Evolutionary conservation across 164 flowering plant genomes (phyloP), one percentile per base, ranked within the genome.

Genomic region (Vitis vinifera): DNA sequence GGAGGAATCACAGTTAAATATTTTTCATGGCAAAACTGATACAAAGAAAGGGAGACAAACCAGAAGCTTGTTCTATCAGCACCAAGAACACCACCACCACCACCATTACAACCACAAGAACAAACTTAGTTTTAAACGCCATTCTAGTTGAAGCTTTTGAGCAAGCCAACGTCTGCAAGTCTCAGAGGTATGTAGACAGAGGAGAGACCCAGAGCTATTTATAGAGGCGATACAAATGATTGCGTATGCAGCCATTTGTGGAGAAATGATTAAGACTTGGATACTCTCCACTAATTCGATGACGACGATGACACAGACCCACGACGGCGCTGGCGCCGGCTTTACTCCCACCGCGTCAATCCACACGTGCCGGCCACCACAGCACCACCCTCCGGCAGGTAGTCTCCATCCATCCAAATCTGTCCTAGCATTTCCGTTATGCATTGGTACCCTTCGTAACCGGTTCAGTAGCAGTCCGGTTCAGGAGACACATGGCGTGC

Each of bases 181-280:
- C 8, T 51, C 8, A 5, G 16, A 1, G 9, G 30, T 15, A 56
- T 11, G 52, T 1, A 16, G 3, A 68, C 65, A 74, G 77, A 69
- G 55, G 14, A 7, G 30, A 2, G 52, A 31, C 52, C 29, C 57
- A 67, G 29, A 14, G 3, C 11, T 6, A 44, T 16, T 17, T 44
- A 16, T 5, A 2, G 27, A 44, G 44, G 8, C 1, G 19, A 2
- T 2, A 11, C 57, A 70, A 64, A 79, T 77, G 76, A 77, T 80
- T 76, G 74, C 72, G 10, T 48, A 37, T 51, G 76, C 83, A 80
- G 83, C 78, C 83, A 73, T 80, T 68, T 80, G 56, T 71, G 73
- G 77, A 52, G 71, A 57, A 55, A 50, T 59, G 57, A 66, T 69
- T 68, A 65, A 55, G 67, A 62, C 59, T 23, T 51, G 44, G 44